Evolutionary conservation across 1,284 basidiomycete species (phyloP).

Genomic region (Flammula alnicola): DNA sequence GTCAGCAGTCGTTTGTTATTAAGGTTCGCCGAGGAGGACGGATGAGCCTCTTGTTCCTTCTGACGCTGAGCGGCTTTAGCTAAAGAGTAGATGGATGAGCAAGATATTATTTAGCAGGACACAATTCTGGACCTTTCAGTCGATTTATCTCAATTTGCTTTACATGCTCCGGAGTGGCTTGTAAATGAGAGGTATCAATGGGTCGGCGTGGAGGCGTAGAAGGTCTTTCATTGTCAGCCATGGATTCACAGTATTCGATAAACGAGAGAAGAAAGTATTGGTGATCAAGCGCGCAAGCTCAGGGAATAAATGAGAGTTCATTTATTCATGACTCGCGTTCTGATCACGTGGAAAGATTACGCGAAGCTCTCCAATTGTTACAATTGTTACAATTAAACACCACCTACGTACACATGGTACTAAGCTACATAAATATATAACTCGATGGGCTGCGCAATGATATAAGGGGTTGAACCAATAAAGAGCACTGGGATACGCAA

Average conservation of each 20-base stretch:
- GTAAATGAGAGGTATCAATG: conserved; percentile 16
- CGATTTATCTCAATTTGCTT: conserved; percentile 58
- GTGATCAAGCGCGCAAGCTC: too few species aligned
- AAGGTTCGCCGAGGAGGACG: conserved; percentile 53
- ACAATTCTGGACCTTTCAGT: conserved; percentile 48
- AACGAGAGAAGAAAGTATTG: too few species aligned
- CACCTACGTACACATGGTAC: too few species aligned
- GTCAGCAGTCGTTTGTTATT: conserved; percentile 64
- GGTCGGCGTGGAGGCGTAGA: conserved; percentile 31
- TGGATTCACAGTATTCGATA: neutral
- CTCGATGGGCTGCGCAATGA: too few species aligned
- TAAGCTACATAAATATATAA: too few species aligned
- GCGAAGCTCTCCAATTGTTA: too few species aligned
- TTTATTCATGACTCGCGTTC: too few species aligned
- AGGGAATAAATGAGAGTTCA: too few species aligned
- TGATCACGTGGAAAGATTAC: too few species aligned
- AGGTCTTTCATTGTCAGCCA: conserved; percentile 24
- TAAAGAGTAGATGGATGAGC: conserved; percentile 26
- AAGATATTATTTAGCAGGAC: neutral
- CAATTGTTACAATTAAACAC: too few species aligned
- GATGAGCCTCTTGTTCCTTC: conserved; percentile 53
- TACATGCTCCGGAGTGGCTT: conserved; percentile 47
- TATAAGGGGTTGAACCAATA: too few species aligned
- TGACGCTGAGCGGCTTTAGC: conserved; percentile 66
- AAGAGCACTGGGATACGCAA: too few species aligned